Evolutionary conservation across 805 yeast genomes (phyloP).

Genomic region (Kuraishia borneana): DNA sequence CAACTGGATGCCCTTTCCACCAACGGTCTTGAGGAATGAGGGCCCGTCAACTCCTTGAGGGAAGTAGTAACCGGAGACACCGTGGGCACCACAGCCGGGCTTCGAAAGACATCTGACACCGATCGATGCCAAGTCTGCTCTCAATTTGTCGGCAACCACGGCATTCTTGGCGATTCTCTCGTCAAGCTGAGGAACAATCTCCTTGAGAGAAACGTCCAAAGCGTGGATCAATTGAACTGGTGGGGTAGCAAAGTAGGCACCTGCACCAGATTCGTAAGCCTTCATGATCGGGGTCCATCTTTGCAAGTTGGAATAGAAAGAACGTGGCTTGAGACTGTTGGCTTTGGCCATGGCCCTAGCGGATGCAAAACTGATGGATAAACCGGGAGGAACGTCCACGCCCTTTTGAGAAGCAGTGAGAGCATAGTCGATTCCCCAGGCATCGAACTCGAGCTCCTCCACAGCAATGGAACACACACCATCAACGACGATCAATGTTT

Average conservation of each 20-base stretch:
- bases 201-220: constrained; percentile 62
- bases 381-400: constrained; percentile 88
- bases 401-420: constrained; percentile 95
- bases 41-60: constrained; percentile 66
- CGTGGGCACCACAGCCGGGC: constrained; percentile 65
- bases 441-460: constrained; percentile 75
- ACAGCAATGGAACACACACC: constrained; percentile 94
- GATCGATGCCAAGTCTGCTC: constrained; percentile 38
- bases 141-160: constrained; percentile 53
- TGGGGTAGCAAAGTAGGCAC: constrained; percentile 95
- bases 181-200: constrained; percentile 49
- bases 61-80: constrained; percentile 75
- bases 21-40: constrained; percentile 47
- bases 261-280: constrained; percentile 71
- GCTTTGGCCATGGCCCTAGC: constrained; percentile 63
- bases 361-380: constrained; percentile 67
- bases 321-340: constrained; percentile 31
- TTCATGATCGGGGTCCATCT: constrained; percentile 86
- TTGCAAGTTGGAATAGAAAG: constrained; percentile 60
- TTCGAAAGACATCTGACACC: constrained; percentile 66
- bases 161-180: constrained; percentile 55
- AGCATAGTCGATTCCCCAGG: constrained; percentile 83
- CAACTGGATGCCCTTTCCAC: constrained; percentile 57
- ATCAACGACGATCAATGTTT: constrained; percentile 76
- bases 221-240: constrained; percentile 82